A percentile compares a stretch with the other conserved stretches of the same genome.
phyloP scores from a whole-genome alignment of 768 basidiomycete genomes.

The Antrodiella citrinella region DNA sequence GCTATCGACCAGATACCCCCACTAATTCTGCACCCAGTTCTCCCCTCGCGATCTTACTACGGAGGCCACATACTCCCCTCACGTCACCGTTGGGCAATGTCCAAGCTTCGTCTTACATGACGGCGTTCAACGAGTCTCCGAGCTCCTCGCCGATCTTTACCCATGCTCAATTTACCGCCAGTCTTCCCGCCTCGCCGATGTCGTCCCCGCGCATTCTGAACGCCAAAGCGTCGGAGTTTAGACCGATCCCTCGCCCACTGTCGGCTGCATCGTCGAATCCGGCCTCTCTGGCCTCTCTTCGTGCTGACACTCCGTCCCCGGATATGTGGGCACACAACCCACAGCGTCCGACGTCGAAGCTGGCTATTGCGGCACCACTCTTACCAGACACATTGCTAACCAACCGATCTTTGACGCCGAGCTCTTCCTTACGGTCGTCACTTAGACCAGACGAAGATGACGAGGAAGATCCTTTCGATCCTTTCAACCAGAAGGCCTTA shows the following conservation, averaged over 20 bases:
- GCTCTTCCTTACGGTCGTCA: conserved; percentile 54
- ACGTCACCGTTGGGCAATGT: conserved; percentile 62
- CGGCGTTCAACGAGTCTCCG: conserved; percentile 43
- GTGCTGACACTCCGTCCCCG: conserved; percentile 80
- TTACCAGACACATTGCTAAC: conserved; percentile 56
- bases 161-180: conserved; percentile 65
- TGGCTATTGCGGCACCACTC: conserved; percentile 88
- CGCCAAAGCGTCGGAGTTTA: conserved; percentile 87
- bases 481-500: conserved; percentile 45
- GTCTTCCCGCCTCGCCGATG: conserved; percentile 76
- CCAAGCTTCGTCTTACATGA: conserved; percentile 49
- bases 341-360: conserved; percentile 66
- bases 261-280: conserved; percentile 65
- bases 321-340: conserved; percentile 81
- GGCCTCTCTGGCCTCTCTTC: conserved; percentile 36
- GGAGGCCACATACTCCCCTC: conserved; percentile 72
- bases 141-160: conserved; percentile 63
- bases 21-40: conserved; percentile 61
- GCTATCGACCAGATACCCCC: conserved; percentile 70
- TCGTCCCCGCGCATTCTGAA: conserved; percentile 81
- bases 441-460: conserved; percentile 50
- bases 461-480: conserved; percentile 84
- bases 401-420: conserved; percentile 58
- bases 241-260: conserved; percentile 73
- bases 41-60: conserved; percentile 66